These are phyloP conservation scores for Globisporangium uncinulatum DNA, from an alignment of 352 stramenopile species.

Conservation along the genomic window DNA sequence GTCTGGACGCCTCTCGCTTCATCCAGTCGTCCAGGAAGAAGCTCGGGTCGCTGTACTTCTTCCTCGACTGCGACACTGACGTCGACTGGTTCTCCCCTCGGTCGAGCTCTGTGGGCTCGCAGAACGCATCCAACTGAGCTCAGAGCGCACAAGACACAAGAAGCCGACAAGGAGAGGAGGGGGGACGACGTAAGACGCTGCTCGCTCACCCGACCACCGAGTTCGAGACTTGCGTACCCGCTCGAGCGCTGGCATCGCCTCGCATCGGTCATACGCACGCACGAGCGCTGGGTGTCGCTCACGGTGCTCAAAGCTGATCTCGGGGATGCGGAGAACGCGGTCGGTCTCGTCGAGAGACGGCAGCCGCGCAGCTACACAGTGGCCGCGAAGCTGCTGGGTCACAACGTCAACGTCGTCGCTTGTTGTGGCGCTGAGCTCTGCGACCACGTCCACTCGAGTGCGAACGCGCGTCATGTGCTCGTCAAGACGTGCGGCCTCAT, in stretches of 20 bases:
- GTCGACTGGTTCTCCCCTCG: neutral
- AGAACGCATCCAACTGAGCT: constrained; percentile 36
- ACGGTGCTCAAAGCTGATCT: constrained; percentile 7
- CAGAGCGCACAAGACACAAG: neutral
- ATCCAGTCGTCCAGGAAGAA: constrained; percentile 65
- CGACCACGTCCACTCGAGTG: constrained; percentile 24
- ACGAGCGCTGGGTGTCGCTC: constrained; percentile 16
- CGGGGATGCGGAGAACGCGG: constrained; percentile 14
- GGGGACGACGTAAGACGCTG: no score
- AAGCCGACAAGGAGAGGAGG: neutral
- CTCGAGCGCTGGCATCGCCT: constrained; percentile 37
- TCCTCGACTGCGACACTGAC: constrained; percentile 19
- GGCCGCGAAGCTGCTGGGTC: neutral
- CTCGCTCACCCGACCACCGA: no score
- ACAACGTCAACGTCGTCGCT: neutral
- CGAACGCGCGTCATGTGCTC: constrained; percentile 26
- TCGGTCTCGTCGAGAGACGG: constrained; percentile 19
- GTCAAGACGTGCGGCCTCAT: constrained; percentile 24
- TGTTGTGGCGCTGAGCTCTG: constrained; percentile 8
- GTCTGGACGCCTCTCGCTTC: constrained; percentile 27
- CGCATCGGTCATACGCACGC: constrained; percentile 29
- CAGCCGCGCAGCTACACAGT: constrained; percentile 14
- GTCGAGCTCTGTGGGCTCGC: neutral
- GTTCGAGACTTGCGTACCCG: constrained; percentile 14
- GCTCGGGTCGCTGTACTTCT: constrained; percentile 54